A percentile compares a stretch with the other conserved stretches of the same genome.
Conservation (phyloP, 2,329 filamentous ascomycete genomes). For the Stagonosporopsis chrysanthemi region DNA sequence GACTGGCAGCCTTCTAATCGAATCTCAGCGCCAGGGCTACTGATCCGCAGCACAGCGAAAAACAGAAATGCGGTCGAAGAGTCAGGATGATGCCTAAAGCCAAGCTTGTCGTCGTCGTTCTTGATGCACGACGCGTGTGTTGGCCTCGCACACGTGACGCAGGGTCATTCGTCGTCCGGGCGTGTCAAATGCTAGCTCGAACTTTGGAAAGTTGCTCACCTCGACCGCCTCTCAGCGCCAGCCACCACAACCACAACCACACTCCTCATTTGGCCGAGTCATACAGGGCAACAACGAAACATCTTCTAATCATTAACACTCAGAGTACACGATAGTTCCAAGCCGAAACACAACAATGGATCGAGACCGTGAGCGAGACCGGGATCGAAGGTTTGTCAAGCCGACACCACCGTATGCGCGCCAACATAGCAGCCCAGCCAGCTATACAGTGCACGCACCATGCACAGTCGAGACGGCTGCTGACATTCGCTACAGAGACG, state of each 20-base stretch:
- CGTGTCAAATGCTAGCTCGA: constrained; percentile 17
- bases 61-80: not conserved
- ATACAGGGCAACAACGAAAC: not conserved
- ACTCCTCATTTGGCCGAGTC: not conserved
- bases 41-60: not conserved
- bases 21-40: not conserved
- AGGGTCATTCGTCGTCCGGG: constrained; percentile 4
- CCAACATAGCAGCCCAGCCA: constrained; percentile 6
- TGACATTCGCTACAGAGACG: constrained; percentile 35
- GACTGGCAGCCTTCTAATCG: not conserved
- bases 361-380: constrained; percentile 52
- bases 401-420: constrained; percentile 24
- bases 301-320: constrained; percentile 6
- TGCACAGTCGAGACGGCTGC: constrained; percentile 2
- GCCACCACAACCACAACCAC: not conserved
- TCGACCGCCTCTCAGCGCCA: constrained; percentile 4
- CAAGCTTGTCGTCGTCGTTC: not conserved
- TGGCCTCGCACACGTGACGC: constrained; percentile 15
- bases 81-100: not conserved
- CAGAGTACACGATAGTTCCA: not conserved
- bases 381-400: constrained; percentile 54
- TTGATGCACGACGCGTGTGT: not conserved
- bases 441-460: constrained; percentile 13
- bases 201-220: constrained; percentile 7
- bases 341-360: constrained; percentile 37